Evolutionary conservation across 495 filamentous ascomycete species (phyloP), one percentile per base, ranked within the genome.

Genomic region (Monascus purpureus): DNA sequence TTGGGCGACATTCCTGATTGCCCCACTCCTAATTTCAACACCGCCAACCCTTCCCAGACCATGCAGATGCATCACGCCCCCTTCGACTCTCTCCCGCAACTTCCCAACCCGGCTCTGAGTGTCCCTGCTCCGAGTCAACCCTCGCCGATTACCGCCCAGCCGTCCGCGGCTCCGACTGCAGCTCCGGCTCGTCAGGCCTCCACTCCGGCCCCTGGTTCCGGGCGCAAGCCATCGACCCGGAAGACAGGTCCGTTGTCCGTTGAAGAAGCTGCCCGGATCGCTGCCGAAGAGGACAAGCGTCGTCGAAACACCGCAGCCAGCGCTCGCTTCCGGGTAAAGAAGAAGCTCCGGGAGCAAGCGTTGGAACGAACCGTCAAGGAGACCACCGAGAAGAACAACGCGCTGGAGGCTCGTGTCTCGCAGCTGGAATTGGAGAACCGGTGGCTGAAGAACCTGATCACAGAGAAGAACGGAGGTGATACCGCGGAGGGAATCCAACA

Each of bases 251-350:
- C 47, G n/a, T 31, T 56, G 5, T 61, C 40, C 31, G 46, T 53
- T 5, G 61, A 65, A 38, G 61, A 59, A 33, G 55, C 42, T 55
- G 68, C 40, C 68, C 84, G 82, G 9, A 38, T 77, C 7, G 82
- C 78, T 13, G 90, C 90, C 19, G 90, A 97, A 50, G 90, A 97
- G 63, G 90, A 97, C 55, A 97, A 97, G 67, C 82, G 90, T 17
- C 77, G 88, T 29, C 82, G 90, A 33, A 97, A 97, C 63, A 97
- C 90, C 0, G 90, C 90, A 15, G 90, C 90, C 25, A 81, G 73
- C 30, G 90, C 90, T 13, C 80, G 90, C 33, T 97, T 97, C 72
- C 81, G 90, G 35, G 75, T 93, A 47, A 97, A 97, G 73, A 97
- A 97, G 82, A 97, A 97, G 72, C 83, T 93, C 59, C 82, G 90